Percentiles rank a stretch among this genome's conserved stretches.
phyloP scores from a whole-genome alignment of 495 filamentous ascomycete species.

The Penicillium pancosmium region DNA sequence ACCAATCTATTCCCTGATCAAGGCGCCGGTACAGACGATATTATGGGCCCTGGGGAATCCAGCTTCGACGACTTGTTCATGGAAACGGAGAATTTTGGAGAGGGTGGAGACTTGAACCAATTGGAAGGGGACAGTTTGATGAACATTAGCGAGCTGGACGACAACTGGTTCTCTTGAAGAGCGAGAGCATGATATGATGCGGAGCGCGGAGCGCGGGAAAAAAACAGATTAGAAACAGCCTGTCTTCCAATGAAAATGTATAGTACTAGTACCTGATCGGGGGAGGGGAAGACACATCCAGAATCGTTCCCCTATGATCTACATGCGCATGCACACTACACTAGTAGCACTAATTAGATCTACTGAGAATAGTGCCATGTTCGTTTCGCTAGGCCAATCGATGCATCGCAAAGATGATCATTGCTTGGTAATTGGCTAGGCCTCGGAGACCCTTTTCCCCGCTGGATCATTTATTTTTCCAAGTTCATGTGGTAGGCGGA shows the following conservation, averaged over 20 bases:
- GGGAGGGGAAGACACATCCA: conserved; percentile 10
- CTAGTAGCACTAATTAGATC: conserved; percentile 6
- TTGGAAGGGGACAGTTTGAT: conserved; percentile 46
- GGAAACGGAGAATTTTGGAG: conserved; percentile 45
- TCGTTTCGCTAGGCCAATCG: neutral
- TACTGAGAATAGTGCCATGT: conserved; percentile 3
- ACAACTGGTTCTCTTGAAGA: conserved; percentile 47
- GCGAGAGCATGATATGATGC: neutral
- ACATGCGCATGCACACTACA: conserved; percentile 14
- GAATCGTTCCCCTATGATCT: conserved; percentile 16
- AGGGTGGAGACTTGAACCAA: conserved; percentile 39
- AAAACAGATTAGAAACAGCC: neutral
- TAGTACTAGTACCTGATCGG: neutral
- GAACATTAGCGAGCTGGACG: conserved; percentile 48
- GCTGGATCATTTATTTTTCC: neutral
- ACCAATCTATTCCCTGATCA: conserved; percentile 19
- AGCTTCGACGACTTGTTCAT: conserved; percentile 56
- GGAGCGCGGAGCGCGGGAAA: neutral
- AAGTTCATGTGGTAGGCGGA: no score
- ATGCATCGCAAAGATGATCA: conserved; percentile 1
- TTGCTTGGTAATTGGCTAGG: neutral
- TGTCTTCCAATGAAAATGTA: neutral
- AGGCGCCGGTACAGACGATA: conserved; percentile 34
- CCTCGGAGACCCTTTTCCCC: neutral
- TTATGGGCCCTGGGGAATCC: conserved; percentile 50